These are phyloP conservation scores for Erucastrum elatum DNA, from an alignment of 345 rosid species.

Conservation along the genomic window DNA sequence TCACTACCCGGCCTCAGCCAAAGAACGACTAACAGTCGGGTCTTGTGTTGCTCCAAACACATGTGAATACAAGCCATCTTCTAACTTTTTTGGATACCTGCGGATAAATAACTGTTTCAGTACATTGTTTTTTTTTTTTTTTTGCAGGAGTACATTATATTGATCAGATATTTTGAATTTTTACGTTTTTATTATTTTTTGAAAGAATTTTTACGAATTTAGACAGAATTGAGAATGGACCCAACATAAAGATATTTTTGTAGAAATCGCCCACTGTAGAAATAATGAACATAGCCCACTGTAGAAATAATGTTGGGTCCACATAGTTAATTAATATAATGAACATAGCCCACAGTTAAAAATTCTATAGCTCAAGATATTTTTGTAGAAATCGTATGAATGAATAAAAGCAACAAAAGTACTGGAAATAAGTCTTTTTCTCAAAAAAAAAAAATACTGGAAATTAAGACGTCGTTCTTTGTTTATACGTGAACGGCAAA, in stretches of 20 bases:
- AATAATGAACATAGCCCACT: too few species aligned
- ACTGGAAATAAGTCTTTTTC: too few species aligned
- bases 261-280: too few species aligned
- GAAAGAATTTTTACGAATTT: neutral
- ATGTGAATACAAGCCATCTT: too few species aligned
- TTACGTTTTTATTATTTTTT: neutral
- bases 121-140: too few species aligned
- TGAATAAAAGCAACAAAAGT: neutral
- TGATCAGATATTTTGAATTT: neutral
- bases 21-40: too few species aligned
- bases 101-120: neutral
- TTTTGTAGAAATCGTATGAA: neutral
- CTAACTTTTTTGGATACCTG: neutral
- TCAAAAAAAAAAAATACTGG: too few species aligned
- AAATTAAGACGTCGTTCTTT: too few species aligned
- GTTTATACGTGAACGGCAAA: too few species aligned
- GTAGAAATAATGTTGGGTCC: neutral
- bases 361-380: neutral
- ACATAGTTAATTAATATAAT: neutral
- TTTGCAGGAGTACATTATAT: too few species aligned
- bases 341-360: neutral
- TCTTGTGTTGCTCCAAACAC: too few species aligned
- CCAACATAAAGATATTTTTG: neutral
- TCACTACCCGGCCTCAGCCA: too few species aligned
- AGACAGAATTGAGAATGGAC: constrained; percentile 11